Base-by-base conservation (phyloP, 1,284 basidiomycete species). In the Agroathelia rolfsii region DNA sequence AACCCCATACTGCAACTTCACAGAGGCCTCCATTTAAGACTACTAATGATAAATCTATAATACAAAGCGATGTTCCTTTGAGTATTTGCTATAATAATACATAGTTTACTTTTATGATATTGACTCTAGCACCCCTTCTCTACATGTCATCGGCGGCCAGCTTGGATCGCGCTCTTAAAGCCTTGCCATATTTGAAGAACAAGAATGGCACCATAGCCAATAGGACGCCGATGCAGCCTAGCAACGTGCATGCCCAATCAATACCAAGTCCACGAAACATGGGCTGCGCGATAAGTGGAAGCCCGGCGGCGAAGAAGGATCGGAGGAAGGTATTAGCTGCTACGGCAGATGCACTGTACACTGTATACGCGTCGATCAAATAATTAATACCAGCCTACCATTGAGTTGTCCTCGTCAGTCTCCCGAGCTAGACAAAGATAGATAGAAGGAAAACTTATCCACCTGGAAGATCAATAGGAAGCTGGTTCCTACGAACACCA, bases 141-240 rank as follows among this genome's bases (percentile, higher is more conserved):
- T n/a, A n/a, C n/a, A n/a, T n/a, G n/a, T n/a, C n/a, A n/a, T n/a
- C n/a, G n/a, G n/a, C n/a, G n/a, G n/a, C n/a, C n/a, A n/a, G n/a
- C 36, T 51, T 62, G 44, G 69, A 72, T 25, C 51, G 52, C 14
- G 45, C 40, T 13, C 75, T 56, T 26, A 78, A 64, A 24, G 46
- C 44, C 1, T 66, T 48, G n/a, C 9, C 9, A n/a, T n/a, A 24
- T 8, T 20, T 30, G n/a, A 14, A 30, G n/a, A 30, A 15, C 13
- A 30, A n/a, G 8, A 14, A 30, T 17, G 18, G 18, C 13, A 30
- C 5, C 28, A 17, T n/a, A 6, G 12, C 30, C 21, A 49, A 34
- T n/a, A 42, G 16, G 11, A 46, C 12, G 0, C 35, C 40, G 15
- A 51, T 33, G 7, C 40, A 38, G n/a, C 40, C 50, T 23, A 50